Conservation (phyloP, 192 early-diverging fungal species). For the Chytriomyces confervae region DNA sequence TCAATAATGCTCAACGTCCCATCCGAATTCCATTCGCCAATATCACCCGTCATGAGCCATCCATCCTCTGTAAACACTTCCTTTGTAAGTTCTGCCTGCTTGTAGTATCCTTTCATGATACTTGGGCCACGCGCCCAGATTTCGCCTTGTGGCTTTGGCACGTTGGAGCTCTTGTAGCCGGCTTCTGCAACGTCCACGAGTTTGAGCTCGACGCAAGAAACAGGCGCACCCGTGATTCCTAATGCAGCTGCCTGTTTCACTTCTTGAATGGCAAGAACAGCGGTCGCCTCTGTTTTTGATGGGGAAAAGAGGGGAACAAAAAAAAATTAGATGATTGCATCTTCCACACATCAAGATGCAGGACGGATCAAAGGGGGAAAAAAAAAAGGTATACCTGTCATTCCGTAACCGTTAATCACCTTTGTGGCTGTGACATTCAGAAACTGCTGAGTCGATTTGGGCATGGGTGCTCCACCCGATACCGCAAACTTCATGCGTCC, state of each 20-base stretch:
- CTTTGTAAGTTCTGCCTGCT: constrained; percentile 68
- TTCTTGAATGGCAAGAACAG: constrained; percentile 49
- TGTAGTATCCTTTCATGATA: constrained; percentile 81
- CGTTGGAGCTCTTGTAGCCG: constrained; percentile 40
- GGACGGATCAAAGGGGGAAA: constrained; percentile 71
- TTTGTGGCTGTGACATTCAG: constrained; percentile 81
- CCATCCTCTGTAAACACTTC: constrained; percentile 76
- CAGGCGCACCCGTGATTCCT: constrained; percentile 75
- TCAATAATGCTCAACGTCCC: constrained; percentile 88
- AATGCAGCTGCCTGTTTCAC: constrained; percentile 30
- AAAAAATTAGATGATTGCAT: too few relatives aligned
- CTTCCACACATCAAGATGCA: constrained; percentile 1
- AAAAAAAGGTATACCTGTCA: constrained; percentile 48
- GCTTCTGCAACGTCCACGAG: constrained; percentile 66
- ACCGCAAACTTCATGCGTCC: constrained; percentile 81
- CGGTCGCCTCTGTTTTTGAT: background rate
- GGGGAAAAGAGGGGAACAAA: too few relatives aligned
- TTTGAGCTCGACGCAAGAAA: constrained; percentile 78
- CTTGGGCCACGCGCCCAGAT: constrained; percentile 82
- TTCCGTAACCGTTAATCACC: constrained; percentile 82
- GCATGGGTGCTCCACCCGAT: constrained; percentile 90
- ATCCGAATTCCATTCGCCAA: constrained; percentile 81
- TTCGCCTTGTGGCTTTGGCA: constrained; percentile 69
- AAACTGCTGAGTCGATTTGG: constrained; percentile 82
- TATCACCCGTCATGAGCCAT: constrained; percentile 90